Percentiles rank a stretch among this genome's conserved stretches.
Evolutionary conservation across 2,329 filamentous ascomycete species (phyloP).

Genomic region (Grosmannia penicillata): DNA sequence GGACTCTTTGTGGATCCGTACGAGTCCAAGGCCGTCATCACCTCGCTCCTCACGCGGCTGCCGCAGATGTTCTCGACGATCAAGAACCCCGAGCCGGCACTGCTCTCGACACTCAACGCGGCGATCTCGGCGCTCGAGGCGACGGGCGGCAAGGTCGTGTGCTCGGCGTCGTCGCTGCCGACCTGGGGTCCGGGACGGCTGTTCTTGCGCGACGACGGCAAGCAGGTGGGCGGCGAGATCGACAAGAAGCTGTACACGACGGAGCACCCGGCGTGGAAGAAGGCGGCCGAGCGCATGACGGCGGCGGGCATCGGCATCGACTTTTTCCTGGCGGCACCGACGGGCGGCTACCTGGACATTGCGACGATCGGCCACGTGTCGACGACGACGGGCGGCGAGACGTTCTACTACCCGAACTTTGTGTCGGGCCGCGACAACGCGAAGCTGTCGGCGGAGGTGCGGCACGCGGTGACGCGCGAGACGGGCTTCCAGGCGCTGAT

Average conservation of each 20-base stretch:
- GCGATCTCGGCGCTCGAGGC: conserved; percentile 69
- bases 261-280: conserved; percentile 78
- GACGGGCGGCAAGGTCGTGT: conserved; percentile 86
- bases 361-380: conserved; percentile 83
- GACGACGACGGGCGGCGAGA: conserved; percentile 82
- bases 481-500: conserved; percentile 92
- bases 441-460: conserved; percentile 73
- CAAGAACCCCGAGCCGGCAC: conserved; percentile 80
- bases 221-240: conserved; percentile 70
- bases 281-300: conserved; percentile 75
- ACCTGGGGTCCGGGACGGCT: conserved; percentile 83
- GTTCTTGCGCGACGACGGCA: conserved; percentile 76
- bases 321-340: conserved; percentile 86
- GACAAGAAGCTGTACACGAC: conserved; percentile 87
- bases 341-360: conserved; percentile 82
- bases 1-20: conserved; percentile 91
- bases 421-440: conserved; percentile 71
- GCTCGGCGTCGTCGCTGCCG: conserved; percentile 72
- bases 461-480: conserved; percentile 73
- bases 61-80: conserved; percentile 75
- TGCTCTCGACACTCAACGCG: conserved; percentile 72
- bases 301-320: conserved; percentile 77
- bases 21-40: conserved; percentile 77
- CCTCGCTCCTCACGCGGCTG: conserved; percentile 67
- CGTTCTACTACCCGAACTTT: conserved; percentile 96